Evolutionary conservation across 129 eudicot genomes (phyloP), one percentile per base, ranked within the genome.

Genomic region (Tagetes erecta): DNA sequence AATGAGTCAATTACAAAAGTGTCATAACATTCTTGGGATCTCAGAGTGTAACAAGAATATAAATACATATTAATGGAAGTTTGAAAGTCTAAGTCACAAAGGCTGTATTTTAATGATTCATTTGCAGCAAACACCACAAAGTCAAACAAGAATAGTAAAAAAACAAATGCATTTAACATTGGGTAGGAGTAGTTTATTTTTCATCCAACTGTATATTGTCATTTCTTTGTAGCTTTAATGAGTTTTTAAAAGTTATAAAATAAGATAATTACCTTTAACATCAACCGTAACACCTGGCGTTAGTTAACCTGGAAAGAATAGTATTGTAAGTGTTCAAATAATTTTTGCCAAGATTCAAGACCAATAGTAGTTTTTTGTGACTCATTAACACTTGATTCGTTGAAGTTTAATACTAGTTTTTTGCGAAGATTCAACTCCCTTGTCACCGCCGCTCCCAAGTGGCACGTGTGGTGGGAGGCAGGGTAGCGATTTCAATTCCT

Each of bases 241-340:
- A 35, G 9, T 36, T 36, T 36, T 36, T 36, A 11, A 55, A 3
- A 12, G 45, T 62, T 62, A 20, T 12, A 12, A 11, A 36, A 62
- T 62, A 3, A 35, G 8, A 60, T 36, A 62, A 9, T 4, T 35
- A 36, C 14, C 41, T 59, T 59, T 59, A 3, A 47, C 14, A 9
- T 47, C 14, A 47, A 47, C 52, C 52, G 31, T 0, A 57, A 27
- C 35, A n/a, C 99, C 99, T 11, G 96, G 96, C 52, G 83, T 88
- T 75, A 90, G 82, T 72, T 85, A 41, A 94, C 77, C 98, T 93
- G 86, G 31, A 71, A 71, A 3, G 55, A 14, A 30, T 37, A 57
- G 71, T 52, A 67, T 62, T 34, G 39, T n/a, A 39, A 31, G 37
- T 42, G 59, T 30, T 58, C 67, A 45, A 60, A 50, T 30, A 60